A percentile compares a stretch with the other conserved stretches of the same genome.
phyloP scores from a whole-genome alignment of 306 rosid species.

The Corylus heterophylla region DNA sequence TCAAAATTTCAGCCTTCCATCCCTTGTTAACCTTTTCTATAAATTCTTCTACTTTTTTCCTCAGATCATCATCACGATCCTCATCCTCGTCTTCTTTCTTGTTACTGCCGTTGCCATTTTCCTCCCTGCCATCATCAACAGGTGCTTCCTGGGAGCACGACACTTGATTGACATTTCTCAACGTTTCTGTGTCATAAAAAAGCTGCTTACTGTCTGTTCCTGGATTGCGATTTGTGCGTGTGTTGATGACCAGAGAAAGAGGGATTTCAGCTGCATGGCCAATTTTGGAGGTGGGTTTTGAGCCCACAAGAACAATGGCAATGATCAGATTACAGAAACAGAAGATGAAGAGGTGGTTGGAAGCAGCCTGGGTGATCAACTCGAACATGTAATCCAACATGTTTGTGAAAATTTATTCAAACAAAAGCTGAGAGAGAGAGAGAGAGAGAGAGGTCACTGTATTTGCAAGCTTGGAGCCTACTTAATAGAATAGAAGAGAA shows the following conservation, averaged over 20 bases:
- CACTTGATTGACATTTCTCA: constrained; percentile 20
- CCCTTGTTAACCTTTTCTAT: constrained; percentile 61
- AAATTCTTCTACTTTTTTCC: constrained; percentile 65
- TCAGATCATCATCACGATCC: constrained; percentile 23
- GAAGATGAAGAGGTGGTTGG: constrained; percentile 61
- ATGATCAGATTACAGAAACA: constrained; percentile 76
- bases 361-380: constrained; percentile 59
- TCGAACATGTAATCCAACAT: constrained; percentile 63
- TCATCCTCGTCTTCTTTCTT: constrained; percentile 19
- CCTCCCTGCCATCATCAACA: constrained; percentile 10
- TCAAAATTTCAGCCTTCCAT: constrained; percentile 62
- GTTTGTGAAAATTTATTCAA: constrained; percentile 17
- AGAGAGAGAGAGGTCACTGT: background rate
- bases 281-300: constrained; percentile 41
- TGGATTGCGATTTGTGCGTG: constrained; percentile 28
- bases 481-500: constrained; percentile 45
- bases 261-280: constrained; percentile 41
- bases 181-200: background rate
- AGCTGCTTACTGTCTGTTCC: constrained; percentile 8
- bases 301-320: constrained; percentile 53
- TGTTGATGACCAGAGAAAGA: constrained; percentile 21
- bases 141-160: constrained; percentile 15
- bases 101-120: background rate
- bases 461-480: constrained; percentile 22
- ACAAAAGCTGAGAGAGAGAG: background rate